A percentile compares a stretch with the other conserved stretches of the same genome.
These are phyloP conservation scores for Cladosporium sp. DNA, from an alignment of 2,329 filamentous ascomycete genomes.

Conservation along the genomic window DNA sequence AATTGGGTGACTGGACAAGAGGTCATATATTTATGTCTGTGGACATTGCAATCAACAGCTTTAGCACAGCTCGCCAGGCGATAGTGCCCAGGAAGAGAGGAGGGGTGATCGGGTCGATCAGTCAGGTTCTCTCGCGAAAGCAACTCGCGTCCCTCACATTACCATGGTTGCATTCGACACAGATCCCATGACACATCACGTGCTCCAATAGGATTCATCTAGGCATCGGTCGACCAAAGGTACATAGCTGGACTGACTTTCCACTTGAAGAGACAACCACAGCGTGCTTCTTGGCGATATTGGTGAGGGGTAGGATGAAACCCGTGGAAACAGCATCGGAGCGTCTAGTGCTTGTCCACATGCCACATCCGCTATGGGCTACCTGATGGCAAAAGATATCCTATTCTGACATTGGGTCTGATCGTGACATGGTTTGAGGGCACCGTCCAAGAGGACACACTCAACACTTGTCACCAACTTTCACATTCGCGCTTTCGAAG, in stretches of 20 bases:
- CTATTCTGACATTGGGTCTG: neutral
- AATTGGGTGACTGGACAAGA: neutral
- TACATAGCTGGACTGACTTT: conserved; percentile 1
- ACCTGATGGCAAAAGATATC: neutral
- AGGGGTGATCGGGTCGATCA: neutral
- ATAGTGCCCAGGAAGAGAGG: neutral
- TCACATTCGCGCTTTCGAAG: conserved; percentile 2
- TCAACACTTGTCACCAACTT: neutral
- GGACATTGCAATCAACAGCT: neutral
- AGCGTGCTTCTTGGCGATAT: neutral
- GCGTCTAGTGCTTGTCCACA: neutral
- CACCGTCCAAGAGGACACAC: neutral
- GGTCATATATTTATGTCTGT: neutral
- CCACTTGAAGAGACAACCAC: neutral
- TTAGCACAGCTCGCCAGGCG: neutral
- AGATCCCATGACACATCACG: neutral
- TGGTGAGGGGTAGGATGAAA: neutral
- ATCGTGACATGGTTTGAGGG: too few relatives aligned
- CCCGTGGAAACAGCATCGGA: neutral
- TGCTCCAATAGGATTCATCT: neutral
- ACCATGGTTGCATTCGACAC: conserved; percentile 1
- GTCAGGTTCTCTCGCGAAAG: neutral
- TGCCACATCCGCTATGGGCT: neutral
- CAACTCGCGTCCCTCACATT: conserved; percentile 1
- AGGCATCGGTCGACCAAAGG: neutral